Base-by-base conservation (phyloP, 331 rosid species). In the Arachis monticola region DNA sequence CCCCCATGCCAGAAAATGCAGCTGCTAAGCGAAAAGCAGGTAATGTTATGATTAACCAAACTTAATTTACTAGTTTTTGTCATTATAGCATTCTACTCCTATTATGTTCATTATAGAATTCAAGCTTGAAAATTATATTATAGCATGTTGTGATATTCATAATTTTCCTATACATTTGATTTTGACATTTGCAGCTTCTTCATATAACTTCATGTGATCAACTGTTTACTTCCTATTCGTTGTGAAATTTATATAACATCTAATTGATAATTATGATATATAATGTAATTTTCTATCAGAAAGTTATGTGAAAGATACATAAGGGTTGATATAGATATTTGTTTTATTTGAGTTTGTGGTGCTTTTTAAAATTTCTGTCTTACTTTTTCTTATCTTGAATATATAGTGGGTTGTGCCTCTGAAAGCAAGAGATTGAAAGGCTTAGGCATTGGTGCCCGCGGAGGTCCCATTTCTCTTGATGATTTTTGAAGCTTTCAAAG, bases 401-500 rank as follows among this genome's bases (percentile, higher is more conserved):
- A 1, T 77, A 46, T 81, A 94, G 98, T 82, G 83, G 95, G 81
- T 52, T 65, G 77, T 60, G 82, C 79, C 53, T 62, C 88, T 57
- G 97, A 88, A 51, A 94, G 70, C 81, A 94, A 94, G 92, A 90
- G 96, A 83, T 72, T 84, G 67, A 94, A 86, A 83, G 99, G 97
- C 32, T 85, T 94, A 78, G 99, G 99, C 74, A 87, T 94, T 69
- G 97, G 99, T 53, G 94, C 90, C 77, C 91, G 95, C 3, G 92
- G 90, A 85, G 98, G 96, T 80, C 97, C 97, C n/a, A 70, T 94
- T 77, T 94, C 97, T 67, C 96, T 91, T 74, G 99, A 94, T 82
- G 99, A 94, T 83, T 94, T 94, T 83, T 93, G 96, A 74, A 94
- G 96, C 72, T 93, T 94, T 81, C 96, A 91, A 75, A 83, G 89